Conservation (phyloP, 2,329 filamentous ascomycete species). For the Hyphodiscus sp. region DNA sequence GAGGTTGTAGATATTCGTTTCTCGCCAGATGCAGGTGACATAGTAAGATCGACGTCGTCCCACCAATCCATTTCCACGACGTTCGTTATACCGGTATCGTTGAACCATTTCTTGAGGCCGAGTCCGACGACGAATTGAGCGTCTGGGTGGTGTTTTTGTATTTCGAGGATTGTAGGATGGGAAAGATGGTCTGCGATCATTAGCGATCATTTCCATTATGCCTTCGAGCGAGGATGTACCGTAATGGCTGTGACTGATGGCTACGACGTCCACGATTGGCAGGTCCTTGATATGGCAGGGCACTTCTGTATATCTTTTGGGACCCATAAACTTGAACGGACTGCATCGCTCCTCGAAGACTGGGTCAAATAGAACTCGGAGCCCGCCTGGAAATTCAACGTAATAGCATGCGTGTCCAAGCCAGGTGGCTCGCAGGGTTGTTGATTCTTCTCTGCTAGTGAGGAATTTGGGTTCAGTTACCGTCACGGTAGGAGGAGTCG, state of each 20-base stretch:
- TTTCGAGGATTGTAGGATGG: slow-evolving; percentile 63
- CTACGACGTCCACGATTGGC: slow-evolving; percentile 63
- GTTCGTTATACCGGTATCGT: slow-evolving; percentile 59
- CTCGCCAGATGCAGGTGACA: slow-evolving; percentile 39
- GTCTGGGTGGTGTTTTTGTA: slow-evolving; percentile 64
- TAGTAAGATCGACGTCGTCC: slow-evolving; percentile 70
- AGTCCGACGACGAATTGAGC: slow-evolving; percentile 86
- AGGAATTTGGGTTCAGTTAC: slow-evolving; percentile 55
- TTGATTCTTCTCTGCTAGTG: slow-evolving; percentile 40
- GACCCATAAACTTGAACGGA: slow-evolving; percentile 62
- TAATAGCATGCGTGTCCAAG: slow-evolving; percentile 93
- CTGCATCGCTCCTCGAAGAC: slow-evolving; percentile 86
- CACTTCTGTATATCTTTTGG: slow-evolving; percentile 70
- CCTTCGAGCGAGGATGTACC: slow-evolving; percentile 29
- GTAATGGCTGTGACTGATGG: slow-evolving; percentile 62
- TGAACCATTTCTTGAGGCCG: slow-evolving; percentile 80
- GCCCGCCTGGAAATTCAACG: slow-evolving; percentile 78
- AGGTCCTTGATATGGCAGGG: slow-evolving; percentile 75
- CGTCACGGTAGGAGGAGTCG: slow-evolving; percentile 53
- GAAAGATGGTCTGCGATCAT: slow-evolving; percentile 80
- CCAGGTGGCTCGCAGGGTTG: slow-evolving; percentile 78
- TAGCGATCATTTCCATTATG: not conserved
- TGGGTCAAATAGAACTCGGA: slow-evolving; percentile 88
- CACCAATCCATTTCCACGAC: slow-evolving; percentile 95
- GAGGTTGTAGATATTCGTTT: slow-evolving; percentile 21